phyloP scores from a whole-genome alignment of 2,329 filamentous ascomycete species.

The Ophiostoma angusticollis region DNA sequence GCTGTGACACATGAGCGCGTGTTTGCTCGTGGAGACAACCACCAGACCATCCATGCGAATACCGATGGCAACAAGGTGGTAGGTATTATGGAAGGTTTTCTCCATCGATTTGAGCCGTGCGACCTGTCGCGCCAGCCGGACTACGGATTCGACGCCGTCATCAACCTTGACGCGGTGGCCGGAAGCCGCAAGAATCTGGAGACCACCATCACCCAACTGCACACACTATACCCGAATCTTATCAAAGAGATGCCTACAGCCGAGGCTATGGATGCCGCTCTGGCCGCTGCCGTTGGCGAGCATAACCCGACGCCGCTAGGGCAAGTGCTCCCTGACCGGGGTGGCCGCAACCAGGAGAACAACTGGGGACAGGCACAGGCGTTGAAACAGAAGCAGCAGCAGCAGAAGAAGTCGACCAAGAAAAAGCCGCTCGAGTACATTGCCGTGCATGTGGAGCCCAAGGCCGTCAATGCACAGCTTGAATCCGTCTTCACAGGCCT shows the following conservation, averaged over 20 bases:
- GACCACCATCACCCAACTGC: slow-evolving; percentile 56
- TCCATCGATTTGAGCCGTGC: slow-evolving; percentile 71
- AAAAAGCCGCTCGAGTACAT: slow-evolving; percentile 44
- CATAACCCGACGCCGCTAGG: slow-evolving; percentile 68
- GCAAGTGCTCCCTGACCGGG: slow-evolving; percentile 56
- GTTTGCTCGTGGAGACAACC: slow-evolving; percentile 79
- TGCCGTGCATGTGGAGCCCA: slow-evolving; percentile 33
- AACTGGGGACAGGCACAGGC: slow-evolving; percentile 28
- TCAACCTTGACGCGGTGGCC: slow-evolving; percentile 66
- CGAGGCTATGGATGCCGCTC: slow-evolving; percentile 66
- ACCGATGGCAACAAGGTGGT: slow-evolving; percentile 62
- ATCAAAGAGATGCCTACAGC: slow-evolving; percentile 57
- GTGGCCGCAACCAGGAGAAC: too few species aligned
- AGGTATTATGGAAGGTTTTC: slow-evolving; percentile 89
- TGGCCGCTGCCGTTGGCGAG: slow-evolving; percentile 58
- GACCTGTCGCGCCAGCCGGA: slow-evolving; percentile 59
- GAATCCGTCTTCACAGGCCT: slow-evolving; percentile 54
- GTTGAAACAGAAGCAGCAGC: slow-evolving; percentile 20
- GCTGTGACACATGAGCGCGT: slow-evolving; percentile 67
- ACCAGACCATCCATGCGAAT: slow-evolving; percentile 89
- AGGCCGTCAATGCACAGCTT: slow-evolving; percentile 40
- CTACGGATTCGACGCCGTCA: slow-evolving; percentile 66
- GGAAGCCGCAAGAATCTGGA: slow-evolving; percentile 82
- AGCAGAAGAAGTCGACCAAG: slow-evolving; percentile 26
- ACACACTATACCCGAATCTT: slow-evolving; percentile 65